phyloP scores from a whole-genome alignment of 2,329 filamentous ascomycete genomes.

The Fusarium sublunatum region DNA sequence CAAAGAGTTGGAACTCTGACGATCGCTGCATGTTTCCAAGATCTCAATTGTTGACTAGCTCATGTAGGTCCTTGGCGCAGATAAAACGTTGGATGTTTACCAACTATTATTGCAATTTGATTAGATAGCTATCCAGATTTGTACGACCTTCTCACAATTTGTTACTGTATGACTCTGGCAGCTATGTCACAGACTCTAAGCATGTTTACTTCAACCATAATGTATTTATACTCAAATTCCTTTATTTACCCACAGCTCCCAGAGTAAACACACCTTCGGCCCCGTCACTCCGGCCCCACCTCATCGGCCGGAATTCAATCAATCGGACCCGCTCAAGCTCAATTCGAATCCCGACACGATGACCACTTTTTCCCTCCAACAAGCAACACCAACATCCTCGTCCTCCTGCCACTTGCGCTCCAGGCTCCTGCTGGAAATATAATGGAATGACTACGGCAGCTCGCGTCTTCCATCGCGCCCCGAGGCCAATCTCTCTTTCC shows the following conservation, averaged over 20 bases:
- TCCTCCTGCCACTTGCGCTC: constrained; percentile 26
- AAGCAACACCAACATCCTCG: neutral
- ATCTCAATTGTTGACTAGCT: neutral
- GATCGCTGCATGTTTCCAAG: constrained; percentile 7
- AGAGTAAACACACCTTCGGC: neutral
- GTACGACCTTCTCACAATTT: no score
- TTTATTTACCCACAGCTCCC: no score
- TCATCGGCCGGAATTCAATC: constrained; percentile 19
- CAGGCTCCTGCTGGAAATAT: constrained; percentile 29
- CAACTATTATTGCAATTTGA: no score
- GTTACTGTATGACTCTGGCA: no score
- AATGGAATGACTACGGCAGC: constrained; percentile 53
- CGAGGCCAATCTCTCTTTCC: constrained; percentile 52
- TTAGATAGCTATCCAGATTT: no score
- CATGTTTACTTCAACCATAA: no score
- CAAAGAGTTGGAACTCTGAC: constrained; percentile 25
- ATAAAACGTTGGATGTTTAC: neutral
- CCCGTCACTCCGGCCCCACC: constrained; percentile 17
- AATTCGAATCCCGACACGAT: constrained; percentile 26
- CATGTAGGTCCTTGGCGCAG: constrained; percentile 1
- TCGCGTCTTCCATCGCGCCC: constrained; percentile 52
- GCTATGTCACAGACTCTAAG: no score
- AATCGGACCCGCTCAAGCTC: constrained; percentile 23
- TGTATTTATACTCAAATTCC: no score
- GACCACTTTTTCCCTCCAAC: constrained; percentile 16